Evolutionary conservation across 202 grass and related monocot species (phyloP).

Genomic region (Panicum virgatum): DNA sequence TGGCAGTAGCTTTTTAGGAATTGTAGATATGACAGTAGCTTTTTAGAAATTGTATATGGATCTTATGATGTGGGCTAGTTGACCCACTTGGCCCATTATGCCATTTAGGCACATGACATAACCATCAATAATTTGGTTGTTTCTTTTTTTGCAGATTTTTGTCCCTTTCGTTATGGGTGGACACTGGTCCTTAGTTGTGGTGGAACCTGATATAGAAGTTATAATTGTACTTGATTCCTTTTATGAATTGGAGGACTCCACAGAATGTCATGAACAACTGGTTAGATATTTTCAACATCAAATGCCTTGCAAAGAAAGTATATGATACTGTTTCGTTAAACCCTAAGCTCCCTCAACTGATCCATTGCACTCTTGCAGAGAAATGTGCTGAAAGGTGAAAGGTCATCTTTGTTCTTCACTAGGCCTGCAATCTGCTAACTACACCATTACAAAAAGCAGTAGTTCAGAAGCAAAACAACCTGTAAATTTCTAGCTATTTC

Average conservation of each 20-base stretch:
- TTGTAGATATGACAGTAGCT: no score
- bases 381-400: background rate
- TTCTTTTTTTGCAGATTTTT: background rate
- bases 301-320: background rate
- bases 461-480: background rate
- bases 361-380: background rate
- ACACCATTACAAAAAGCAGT: background rate
- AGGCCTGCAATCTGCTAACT: background rate
- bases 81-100: no score
- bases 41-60: no score
- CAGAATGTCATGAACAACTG: background rate
- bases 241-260: no score
- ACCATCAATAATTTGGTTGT: no score
- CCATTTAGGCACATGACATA: no score
- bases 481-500: background rate
- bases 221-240: background rate
- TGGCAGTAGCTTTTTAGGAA: no score
- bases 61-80: no score
- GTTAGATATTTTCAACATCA: background rate
- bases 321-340: background rate
- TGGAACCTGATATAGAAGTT: background rate
- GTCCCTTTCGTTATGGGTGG: accelerated
- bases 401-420: accelerated
- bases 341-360: background rate
- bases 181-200: background rate